Evolutionary conservation across 225 moss, liverwort and hornwort genomes (phyloP).

Genomic region (Takakia lepidozioides): DNA sequence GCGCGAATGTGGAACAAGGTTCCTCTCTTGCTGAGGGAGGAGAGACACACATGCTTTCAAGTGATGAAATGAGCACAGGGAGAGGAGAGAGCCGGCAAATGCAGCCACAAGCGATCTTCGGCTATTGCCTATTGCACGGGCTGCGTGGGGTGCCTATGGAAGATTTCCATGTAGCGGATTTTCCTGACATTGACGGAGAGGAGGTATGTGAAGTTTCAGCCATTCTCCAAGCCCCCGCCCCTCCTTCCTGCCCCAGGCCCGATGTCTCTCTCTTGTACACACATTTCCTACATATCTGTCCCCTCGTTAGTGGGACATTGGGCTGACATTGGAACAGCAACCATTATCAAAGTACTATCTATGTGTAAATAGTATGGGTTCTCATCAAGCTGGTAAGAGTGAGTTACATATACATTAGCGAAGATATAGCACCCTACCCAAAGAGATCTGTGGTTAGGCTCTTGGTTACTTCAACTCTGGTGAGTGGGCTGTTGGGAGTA

Average conservation of each 20-base stretch:
- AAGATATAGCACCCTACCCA: too few species aligned
- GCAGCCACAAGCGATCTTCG: constrained; percentile 69
- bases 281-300: neutral
- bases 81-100: constrained; percentile 56
- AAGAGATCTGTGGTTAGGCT: too few species aligned
- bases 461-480: too few species aligned
- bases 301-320: neutral
- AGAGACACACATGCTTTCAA: constrained; percentile 10
- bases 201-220: constrained; percentile 40
- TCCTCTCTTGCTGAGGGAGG: too few species aligned
- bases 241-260: too few species aligned
- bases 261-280: too few species aligned
- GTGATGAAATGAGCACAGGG: constrained; percentile 19
- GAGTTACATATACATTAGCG: too few species aligned
- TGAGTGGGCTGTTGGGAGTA: too few species aligned
- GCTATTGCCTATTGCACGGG: constrained; percentile 53
- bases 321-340: neutral
- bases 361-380: neutral
- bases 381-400: too few species aligned
- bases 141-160: constrained; percentile 54
- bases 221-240: too few species aligned
- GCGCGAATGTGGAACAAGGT: too few species aligned
- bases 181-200: constrained; percentile 36
- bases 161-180: constrained; percentile 68
- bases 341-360: neutral